Conservation (phyloP, 208 protist genomes). For the Acanthamoeba rhysodes region DNA sequence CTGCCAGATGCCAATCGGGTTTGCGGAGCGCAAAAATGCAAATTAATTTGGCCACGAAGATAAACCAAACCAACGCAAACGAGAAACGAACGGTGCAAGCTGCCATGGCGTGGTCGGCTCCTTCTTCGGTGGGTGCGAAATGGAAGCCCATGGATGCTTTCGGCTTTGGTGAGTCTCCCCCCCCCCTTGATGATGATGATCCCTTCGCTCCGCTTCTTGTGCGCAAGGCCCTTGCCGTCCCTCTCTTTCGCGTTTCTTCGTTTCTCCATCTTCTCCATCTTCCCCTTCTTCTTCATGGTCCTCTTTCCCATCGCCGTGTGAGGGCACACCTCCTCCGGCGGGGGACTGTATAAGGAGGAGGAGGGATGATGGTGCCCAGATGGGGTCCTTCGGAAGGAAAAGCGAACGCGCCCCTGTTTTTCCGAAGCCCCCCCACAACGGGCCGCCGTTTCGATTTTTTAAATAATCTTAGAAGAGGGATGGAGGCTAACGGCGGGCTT, state of each 20-base stretch:
- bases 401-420: background rate
- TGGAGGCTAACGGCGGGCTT: background rate
- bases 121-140: constrained; percentile 69
- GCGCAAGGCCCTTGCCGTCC: background rate
- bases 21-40: too few relatives aligned
- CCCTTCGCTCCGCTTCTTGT: background rate
- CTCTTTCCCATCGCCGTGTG: too few relatives aligned
- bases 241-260: too few relatives aligned
- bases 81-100: background rate
- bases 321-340: too few relatives aligned
- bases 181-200: background rate
- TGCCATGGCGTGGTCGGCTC: constrained; percentile 65
- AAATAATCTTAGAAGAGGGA: too few relatives aligned
- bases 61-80: background rate
- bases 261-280: too few relatives aligned
- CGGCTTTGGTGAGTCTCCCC: background rate
- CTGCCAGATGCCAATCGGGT: too few relatives aligned
- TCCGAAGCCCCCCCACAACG: background rate
- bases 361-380: too few relatives aligned
- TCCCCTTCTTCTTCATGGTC: too few relatives aligned
- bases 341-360: too few relatives aligned
- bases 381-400: too few relatives aligned
- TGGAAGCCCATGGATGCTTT: constrained; percentile 71
- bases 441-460: background rate
- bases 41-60: background rate